A percentile compares a stretch with the other conserved stretches of the same genome.
These are phyloP conservation scores for Thielaviopsis euricoi DNA, from an alignment of 2,329 filamentous ascomycete genomes.

Conservation along the genomic window DNA sequence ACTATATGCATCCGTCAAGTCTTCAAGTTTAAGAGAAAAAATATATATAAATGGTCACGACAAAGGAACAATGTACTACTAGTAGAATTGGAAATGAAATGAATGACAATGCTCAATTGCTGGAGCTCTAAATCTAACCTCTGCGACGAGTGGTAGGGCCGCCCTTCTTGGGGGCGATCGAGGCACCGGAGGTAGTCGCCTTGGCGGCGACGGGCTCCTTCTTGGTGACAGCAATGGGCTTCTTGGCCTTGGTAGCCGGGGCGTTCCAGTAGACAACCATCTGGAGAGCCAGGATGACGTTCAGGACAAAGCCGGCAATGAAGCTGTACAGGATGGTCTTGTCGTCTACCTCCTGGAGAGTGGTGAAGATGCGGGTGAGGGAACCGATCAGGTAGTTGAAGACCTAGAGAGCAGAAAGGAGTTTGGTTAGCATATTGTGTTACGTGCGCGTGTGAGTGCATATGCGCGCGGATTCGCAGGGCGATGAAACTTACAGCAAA, in stretches of 20 bases:
- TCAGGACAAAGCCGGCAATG: slow-evolving; percentile 78
- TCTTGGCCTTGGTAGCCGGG: slow-evolving; percentile 27
- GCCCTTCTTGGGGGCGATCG: slow-evolving; percentile 23
- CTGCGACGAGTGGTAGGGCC: slow-evolving; percentile 27
- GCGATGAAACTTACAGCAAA: slow-evolving; percentile 59
- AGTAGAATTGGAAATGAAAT: not conserved
- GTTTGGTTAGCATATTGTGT: slow-evolving; percentile 3
- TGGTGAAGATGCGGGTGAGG: slow-evolving; percentile 90
- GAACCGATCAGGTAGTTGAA: slow-evolving; percentile 96
- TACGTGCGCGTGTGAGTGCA: too few species aligned
- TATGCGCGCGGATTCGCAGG: not conserved
- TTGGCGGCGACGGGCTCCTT: slow-evolving; percentile 12
- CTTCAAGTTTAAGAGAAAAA: too few species aligned
- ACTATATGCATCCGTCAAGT: too few species aligned
- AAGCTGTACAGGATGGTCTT: slow-evolving; percentile 92
- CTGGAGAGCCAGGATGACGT: slow-evolving; percentile 70
- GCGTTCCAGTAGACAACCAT: slow-evolving; percentile 96
- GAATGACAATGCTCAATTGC: slow-evolving; percentile 1
- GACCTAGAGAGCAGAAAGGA: slow-evolving; percentile 40
- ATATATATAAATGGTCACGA: too few species aligned
- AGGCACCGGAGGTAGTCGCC: slow-evolving; percentile 17
- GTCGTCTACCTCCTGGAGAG: slow-evolving; percentile 91
- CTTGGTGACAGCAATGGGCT: slow-evolving; percentile 14
- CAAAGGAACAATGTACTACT: not conserved
- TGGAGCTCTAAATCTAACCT: slow-evolving; percentile 17